Evolutionary conservation across 2,329 filamentous ascomycete genomes (phyloP).

Genomic region (Aspergillus piperis): DNA sequence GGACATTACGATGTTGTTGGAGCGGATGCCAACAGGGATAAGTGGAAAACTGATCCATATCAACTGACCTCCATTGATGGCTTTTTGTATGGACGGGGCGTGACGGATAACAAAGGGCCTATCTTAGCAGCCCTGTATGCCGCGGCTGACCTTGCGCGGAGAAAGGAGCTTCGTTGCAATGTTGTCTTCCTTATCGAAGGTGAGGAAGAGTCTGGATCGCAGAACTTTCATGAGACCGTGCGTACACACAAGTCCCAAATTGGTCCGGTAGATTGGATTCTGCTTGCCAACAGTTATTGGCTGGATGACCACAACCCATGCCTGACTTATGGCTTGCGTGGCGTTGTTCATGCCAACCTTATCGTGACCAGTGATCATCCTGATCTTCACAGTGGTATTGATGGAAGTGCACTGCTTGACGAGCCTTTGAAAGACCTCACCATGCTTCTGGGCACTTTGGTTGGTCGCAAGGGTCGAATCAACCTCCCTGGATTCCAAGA

Average conservation of each 20-base stretch:
- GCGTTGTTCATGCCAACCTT: constrained; percentile 89
- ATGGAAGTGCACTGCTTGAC: constrained; percentile 85
- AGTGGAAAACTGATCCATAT: constrained; percentile 88
- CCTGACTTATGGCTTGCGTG: constrained; percentile 88
- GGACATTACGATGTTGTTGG: constrained; percentile 97
- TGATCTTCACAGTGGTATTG: constrained; percentile 94
- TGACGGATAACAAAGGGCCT: constrained; percentile 96
- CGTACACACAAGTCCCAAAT: constrained; percentile 78
- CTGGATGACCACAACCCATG: constrained; percentile 94
- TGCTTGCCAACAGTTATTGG: constrained; percentile 98
- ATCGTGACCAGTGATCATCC: constrained; percentile 83
- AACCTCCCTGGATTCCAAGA: constrained; percentile 89
- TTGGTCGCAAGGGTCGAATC: constrained; percentile 76
- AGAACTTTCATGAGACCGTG: constrained; percentile 84
- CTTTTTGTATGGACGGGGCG: constrained; percentile 92
- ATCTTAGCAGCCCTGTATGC: constrained; percentile 93
- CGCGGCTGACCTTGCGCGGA: constrained; percentile 81
- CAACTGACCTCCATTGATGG: constrained; percentile 85
- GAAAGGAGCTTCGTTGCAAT: constrained; percentile 81
- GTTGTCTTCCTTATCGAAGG: constrained; percentile 94
- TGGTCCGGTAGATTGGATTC: constrained; percentile 87
- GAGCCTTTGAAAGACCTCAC: constrained; percentile 92
- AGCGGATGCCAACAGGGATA: constrained; percentile 76
- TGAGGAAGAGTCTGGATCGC: constrained; percentile 91
- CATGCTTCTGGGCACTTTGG: constrained; percentile 76